Base-by-base conservation (phyloP, 2,329 filamentous ascomycete species). In the Exophiala mesophila region DNA sequence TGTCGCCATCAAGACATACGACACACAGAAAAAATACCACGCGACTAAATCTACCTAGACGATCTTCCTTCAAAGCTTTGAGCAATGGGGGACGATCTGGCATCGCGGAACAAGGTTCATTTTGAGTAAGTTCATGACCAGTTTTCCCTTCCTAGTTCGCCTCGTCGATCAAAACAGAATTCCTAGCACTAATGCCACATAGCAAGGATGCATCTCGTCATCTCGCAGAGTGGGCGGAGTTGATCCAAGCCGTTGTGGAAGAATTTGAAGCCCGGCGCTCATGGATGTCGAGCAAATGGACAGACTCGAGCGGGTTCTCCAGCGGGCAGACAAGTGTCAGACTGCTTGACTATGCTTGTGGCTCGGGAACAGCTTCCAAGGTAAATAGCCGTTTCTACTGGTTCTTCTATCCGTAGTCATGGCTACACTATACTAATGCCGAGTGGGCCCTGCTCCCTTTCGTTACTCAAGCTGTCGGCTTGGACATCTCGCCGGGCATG, bases 291-390 rank as follows among this genome's bases (percentile, higher is more conserved):
- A 72, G 77, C 17, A 69, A 75, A 40, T 80, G 78, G 63, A 54
- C 44, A 9, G 59, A 64, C 39, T 62, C 59, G 3, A 51, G 55
- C 28, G 43, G 13, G n/a, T 15, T 13, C n/a, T 2, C 53, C 7
- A 56, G 52, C n/a, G 57, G 56, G 16, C 56, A 52, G 13, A 55
- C 58, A 18, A 52, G 55, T 21, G 44, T 78, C 30, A 72, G 73
- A 33, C 62, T 86, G 17, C 67, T 88, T 2, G 84, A 88, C 59
- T 88, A 88, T 62, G 84, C 84, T 12, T 88, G 83, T 57, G 84
- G 84, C 10, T 79, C 80, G 7, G 82, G 82, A 2, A 61, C 77
- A 39, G 69, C 85, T 49, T 82, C 82, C 9, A 71, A 74, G 60
- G 81, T 83, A 58, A 53, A 71, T 64, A 15, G n/a, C n/a, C n/a